A percentile compares a stretch with the other conserved stretches of the same genome.
Evolutionary conservation across 2,329 filamentous ascomycete genomes (phyloP).

Genomic region (Alternaria burnsii): DNA sequence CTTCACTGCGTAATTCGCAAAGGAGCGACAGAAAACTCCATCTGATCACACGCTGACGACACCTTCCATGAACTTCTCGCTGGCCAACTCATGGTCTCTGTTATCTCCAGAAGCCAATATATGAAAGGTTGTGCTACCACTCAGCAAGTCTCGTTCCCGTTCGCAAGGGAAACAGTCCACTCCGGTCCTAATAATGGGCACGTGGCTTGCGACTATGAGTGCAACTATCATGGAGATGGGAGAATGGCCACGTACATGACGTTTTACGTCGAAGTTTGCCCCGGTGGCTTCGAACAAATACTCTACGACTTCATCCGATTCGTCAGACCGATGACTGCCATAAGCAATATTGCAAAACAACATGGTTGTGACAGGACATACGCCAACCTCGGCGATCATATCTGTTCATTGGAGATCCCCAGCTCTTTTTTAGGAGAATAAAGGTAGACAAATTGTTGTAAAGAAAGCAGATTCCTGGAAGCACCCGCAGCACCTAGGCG

Average conservation of each 20-base stretch:
- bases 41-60: neutral
- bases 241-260: neutral
- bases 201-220: neutral
- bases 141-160: neutral
- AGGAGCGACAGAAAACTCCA: neutral
- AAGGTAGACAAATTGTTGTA: constrained; percentile 59
- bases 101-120: neutral
- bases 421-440: constrained; percentile 52
- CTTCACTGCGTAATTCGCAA: neutral
- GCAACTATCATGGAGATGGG: neutral
- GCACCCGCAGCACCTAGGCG: neutral
- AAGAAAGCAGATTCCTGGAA: constrained; percentile 50
- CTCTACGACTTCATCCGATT: neutral
- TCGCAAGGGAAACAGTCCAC: neutral
- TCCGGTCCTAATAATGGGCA: neutral
- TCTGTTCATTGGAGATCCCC: constrained; percentile 40
- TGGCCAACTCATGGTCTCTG: neutral
- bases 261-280: neutral
- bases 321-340: constrained; percentile 16
- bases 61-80: neutral
- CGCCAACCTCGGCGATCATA: constrained; percentile 47
- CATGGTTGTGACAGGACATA: constrained; percentile 55
- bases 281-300: neutral
- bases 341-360: constrained; percentile 48
- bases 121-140: neutral